Percentiles rank a stretch among this genome's conserved stretches.
Conservation (phyloP, 805 yeast genomes). For the Lachancea waltii region DNA sequence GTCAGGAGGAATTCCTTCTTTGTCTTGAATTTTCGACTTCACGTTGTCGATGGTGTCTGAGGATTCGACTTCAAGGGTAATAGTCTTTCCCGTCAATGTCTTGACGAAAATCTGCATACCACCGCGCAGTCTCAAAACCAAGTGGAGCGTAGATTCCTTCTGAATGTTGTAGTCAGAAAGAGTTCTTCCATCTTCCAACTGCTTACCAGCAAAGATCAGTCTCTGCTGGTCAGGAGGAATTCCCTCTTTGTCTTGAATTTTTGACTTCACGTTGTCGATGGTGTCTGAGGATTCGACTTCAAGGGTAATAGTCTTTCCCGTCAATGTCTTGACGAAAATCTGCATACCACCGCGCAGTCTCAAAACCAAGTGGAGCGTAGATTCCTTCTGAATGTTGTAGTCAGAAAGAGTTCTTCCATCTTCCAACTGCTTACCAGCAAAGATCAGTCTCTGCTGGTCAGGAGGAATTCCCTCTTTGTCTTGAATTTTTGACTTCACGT, state of each 20-base stretch:
- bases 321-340: conserved; percentile 82
- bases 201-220: conserved; percentile 93
- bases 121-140: conserved; percentile 85
- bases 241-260: conserved; percentile 87
- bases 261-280: conserved; percentile 89
- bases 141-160: conserved; percentile 83
- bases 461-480: conserved; percentile 69
- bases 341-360: conserved; percentile 78
- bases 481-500: conserved; percentile 73
- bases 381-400: conserved; percentile 66
- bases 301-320: conserved; percentile 85
- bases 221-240: conserved; percentile 97
- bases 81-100: conserved; percentile 96
- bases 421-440: conserved; percentile 66
- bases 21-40: conserved; percentile 77
- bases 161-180: conserved; percentile 92
- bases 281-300: conserved; percentile 91
- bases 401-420: conserved; percentile 67
- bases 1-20: conserved; percentile 96
- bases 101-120: conserved; percentile 92
- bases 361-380: conserved; percentile 61
- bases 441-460: conserved; percentile 62
- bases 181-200: conserved; percentile 93
- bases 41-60: conserved; percentile 93
- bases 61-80: conserved; percentile 90